Conservation (phyloP, 1,139 yeast species). For the Hanseniaspora sp. region DNA sequence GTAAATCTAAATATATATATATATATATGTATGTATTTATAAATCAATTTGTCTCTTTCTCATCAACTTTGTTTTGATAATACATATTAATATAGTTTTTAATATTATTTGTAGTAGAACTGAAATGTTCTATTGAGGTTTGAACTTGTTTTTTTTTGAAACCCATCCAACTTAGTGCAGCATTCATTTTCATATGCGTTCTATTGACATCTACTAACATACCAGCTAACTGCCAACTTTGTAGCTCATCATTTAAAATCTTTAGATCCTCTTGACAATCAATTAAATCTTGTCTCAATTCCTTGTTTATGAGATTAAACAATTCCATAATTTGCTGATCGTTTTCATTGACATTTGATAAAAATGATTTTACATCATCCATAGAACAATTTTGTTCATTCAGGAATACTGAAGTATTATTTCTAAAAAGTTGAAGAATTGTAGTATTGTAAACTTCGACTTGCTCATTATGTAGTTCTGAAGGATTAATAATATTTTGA, state of each 20-base stretch:
- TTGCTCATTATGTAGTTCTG: neutral
- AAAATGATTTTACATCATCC: neutral
- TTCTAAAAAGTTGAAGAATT: neutral
- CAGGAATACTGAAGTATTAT: neutral
- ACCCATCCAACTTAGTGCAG: slow-evolving; percentile 4
- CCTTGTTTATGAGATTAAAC: slow-evolving; percentile 5
- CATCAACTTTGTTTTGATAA: slow-evolving; percentile 2
- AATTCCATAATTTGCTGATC: neutral
- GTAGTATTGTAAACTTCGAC: neutral
- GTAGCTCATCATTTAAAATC: neutral
- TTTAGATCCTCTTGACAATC: slow-evolving; percentile 6
- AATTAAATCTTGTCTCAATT: slow-evolving; percentile 3
- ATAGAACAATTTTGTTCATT: neutral
- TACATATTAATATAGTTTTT: neutral
- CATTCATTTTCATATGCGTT: neutral
- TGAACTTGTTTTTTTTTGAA: slow-evolving; percentile 1
- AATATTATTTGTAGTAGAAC: slow-evolving; percentile 1
- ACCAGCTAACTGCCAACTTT: slow-evolving; percentile 11
- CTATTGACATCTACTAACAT: slow-evolving; percentile 8
- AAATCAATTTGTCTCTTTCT: neutral
- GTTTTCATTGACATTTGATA: neutral
- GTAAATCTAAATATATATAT: too few relatives aligned
- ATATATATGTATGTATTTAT: neutral
- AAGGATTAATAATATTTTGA: neutral
- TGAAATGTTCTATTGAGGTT: slow-evolving; percentile 1